Base-by-base conservation (phyloP, 257 asterid species). In the Voacanga thouarsii region DNA sequence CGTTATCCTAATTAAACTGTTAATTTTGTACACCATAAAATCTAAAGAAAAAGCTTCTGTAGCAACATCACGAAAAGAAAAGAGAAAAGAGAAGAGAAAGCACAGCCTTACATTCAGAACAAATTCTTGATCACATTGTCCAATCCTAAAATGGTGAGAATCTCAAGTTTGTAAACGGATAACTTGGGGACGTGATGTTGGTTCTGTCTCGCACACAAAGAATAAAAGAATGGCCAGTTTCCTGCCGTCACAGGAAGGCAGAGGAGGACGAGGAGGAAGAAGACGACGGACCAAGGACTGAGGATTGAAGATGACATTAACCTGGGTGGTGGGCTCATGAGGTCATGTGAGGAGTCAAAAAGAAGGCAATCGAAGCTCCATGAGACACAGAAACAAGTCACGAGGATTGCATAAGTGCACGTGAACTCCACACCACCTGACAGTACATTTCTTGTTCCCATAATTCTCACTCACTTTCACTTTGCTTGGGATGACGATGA, bases 371-470 rank as follows among this genome's bases (percentile, higher is more conserved):
- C 6, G 57, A 57, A 55, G 24, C 41, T 51, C 19, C 14, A 5
- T 7, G 23, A 16, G 51, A 61, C 71, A 75, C n/a, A 21, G 53
- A 75, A 68, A 73, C 43, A 63, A 41, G 60, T 59, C 84, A 81
- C 88, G 85, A 61, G 87, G 75, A 37, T 0, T 51, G 75, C 83
- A 47, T 15, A 14, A 15, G 28, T 47, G 75, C 89, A 84, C 90
- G 86, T 88, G 90, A 86, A 84, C 56, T 77, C 67, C 84, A 28
- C 79, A 71, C 79, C 80, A 61, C 74, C 68, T 55, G 81, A 56
- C 71, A 5, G 15, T 14, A 21, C 61, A 55, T 12, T 6, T 51
- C 56, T 51, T 11, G 12, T 6, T 10, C 0, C n/a, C n/a, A n/a
- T n/a, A 47, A 47, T 47, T 47, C 14, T 8, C 37, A 33, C 37